Evolutionary conservation across 768 basidiomycete species (phyloP).

Genomic region (Amanita molliuscula): DNA sequence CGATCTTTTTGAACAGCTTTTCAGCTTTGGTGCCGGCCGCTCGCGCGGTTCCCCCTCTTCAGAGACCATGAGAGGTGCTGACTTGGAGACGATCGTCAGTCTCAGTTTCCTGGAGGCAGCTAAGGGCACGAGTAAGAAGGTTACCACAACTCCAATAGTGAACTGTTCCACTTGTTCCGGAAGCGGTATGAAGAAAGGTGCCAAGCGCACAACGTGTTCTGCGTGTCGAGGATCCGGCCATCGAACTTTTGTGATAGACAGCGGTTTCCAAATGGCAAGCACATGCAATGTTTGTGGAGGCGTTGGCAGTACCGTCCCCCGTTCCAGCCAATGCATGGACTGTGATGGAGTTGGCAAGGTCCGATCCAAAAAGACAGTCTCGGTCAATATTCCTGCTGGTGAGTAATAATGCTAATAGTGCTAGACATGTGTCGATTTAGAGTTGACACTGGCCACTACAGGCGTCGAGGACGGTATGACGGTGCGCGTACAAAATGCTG

Average conservation of each 20-base stretch:
- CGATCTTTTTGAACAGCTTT: constrained; percentile 82
- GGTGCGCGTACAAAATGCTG: constrained; percentile 67
- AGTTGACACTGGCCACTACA: constrained; percentile 17
- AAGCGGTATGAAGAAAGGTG: constrained; percentile 77
- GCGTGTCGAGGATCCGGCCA: constrained; percentile 83
- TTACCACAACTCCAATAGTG: constrained; percentile 72
- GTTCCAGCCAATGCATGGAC: constrained; percentile 61
- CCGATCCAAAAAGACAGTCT: constrained; percentile 63
- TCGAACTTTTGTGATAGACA: constrained; percentile 81
- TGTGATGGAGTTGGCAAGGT: constrained; percentile 89
- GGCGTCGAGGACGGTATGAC: constrained; percentile 95
- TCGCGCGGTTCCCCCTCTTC: constrained; percentile 33
- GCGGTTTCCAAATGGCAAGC: constrained; percentile 94
- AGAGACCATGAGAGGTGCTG: constrained; percentile 52
- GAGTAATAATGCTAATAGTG: constrained; percentile 20
- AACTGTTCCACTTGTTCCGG: constrained; percentile 82
- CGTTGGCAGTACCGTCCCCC: constrained; percentile 69
- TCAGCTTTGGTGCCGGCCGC: constrained; percentile 48
- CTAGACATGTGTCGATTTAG: background rate
- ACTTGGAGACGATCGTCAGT: constrained; percentile 68
- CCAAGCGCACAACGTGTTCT: constrained; percentile 69
- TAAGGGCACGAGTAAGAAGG: constrained; percentile 69
- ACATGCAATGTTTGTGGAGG: constrained; percentile 82
- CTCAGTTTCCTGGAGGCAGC: constrained; percentile 92
- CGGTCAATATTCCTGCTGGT: constrained; percentile 84